Conservation (phyloP, 768 basidiomycete species). For the Daedaleopsis nitida region DNA sequence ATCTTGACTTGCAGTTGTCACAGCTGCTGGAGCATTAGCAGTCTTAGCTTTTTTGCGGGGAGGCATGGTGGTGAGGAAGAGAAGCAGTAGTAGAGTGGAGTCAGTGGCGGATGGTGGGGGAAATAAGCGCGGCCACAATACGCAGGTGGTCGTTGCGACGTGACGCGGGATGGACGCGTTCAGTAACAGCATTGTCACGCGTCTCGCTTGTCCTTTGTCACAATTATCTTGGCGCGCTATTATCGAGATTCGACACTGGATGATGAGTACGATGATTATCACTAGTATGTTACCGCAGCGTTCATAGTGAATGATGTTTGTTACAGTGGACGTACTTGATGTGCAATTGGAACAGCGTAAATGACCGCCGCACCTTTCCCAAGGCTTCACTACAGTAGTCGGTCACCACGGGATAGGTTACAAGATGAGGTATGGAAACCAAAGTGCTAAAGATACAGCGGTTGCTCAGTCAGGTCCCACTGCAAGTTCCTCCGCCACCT, state of each 20-base stretch:
- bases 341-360: too few relatives aligned
- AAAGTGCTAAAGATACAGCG: slow-evolving; percentile 21
- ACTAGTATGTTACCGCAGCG: too few relatives aligned
- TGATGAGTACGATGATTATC: too few relatives aligned
- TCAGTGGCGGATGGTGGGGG: neutral
- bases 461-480: neutral
- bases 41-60: neutral
- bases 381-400: neutral
- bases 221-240: too few relatives aligned
- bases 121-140: too few relatives aligned
- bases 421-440: neutral
- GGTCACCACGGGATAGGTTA: too few relatives aligned
- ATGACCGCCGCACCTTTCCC: too few relatives aligned
- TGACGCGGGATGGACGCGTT: neutral
- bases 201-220: neutral
- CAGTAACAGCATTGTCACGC: too few relatives aligned
- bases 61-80: neutral
- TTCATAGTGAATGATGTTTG: too few relatives aligned
- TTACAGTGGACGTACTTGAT: too few relatives aligned
- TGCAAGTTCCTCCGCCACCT: neutral
- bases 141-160: neutral
- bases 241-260: too few relatives aligned
- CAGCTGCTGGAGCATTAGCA: neutral
- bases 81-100: neutral
- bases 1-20: too few relatives aligned